Conservation (phyloP, 352 stramenopile genomes). For the Phytophthora crassamura region DNA sequence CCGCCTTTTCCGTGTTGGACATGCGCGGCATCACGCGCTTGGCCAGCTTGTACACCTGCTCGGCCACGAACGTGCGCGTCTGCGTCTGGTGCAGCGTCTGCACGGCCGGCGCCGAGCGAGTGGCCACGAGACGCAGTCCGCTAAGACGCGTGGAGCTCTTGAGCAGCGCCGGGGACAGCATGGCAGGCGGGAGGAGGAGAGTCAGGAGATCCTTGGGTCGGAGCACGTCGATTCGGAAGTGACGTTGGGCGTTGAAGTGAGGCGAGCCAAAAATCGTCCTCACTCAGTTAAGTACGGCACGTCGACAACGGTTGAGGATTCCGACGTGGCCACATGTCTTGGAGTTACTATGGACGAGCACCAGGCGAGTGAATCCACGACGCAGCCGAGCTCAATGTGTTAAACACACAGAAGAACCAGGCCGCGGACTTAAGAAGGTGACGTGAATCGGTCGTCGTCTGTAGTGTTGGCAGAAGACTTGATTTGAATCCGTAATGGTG, state of each 20-base stretch:
- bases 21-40: conserved; percentile 97
- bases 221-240: conserved; percentile 37
- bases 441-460: too few relatives aligned
- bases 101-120: conserved; percentile 48
- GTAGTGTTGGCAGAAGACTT: too few relatives aligned
- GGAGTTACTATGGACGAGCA: too few relatives aligned
- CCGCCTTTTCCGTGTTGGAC: conserved; percentile 95
- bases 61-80: conserved; percentile 83
- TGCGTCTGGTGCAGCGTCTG: conserved; percentile 71
- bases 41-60: conserved; percentile 93
- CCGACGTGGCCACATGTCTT: too few relatives aligned
- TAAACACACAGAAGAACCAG: too few relatives aligned
- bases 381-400: too few relatives aligned
- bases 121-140: conserved; percentile 28
- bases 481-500: too few relatives aligned
- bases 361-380: too few relatives aligned
- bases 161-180: conserved; percentile 48
- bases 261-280: too few relatives aligned
- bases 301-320: too few relatives aligned
- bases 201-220: conserved; percentile 15
- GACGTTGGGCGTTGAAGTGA: not conserved
- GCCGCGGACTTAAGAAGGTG: too few relatives aligned
- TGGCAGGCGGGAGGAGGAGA: not conserved
- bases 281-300: too few relatives aligned
- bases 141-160: conserved; percentile 37